Evolutionary conservation across 345 rosid genomes (phyloP), one percentile per base, ranked within the genome.

Genomic region (Laguncularia racemosa): DNA sequence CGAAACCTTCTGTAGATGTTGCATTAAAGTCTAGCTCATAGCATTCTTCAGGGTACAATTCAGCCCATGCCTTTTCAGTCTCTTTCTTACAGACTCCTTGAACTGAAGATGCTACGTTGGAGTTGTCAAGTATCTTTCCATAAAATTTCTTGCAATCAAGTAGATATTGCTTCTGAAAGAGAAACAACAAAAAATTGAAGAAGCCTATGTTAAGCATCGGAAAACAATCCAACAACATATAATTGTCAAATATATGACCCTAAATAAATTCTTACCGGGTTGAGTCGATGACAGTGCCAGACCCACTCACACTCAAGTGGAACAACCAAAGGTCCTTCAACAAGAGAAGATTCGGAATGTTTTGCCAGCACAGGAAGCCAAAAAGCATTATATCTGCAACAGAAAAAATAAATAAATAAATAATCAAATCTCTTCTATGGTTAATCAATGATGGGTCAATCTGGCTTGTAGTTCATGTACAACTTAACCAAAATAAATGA

Each of bases 271-370:
- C 80, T 45, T 82, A 93, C 99, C 12, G 99, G 99, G 53, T 93
- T 90, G 62, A 93, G 96, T 75, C 96, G 72, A 74, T 93, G 99
- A 54, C 96, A 93, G 50, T 90, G 99, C 99, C 97, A 93, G 71
- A 93, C 60, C 99, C 97, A 93, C 74, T 93, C 97, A 79, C 97
- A 87, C 48, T 93, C 99, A 50, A 93, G 83, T 59, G 97, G 99
- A 68, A 89, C 95, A 53, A 85, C 87, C 68, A 90, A 72, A 52
- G 84, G 80, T 61, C 84, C 79, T 61, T 85, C 91, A 21, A 26
- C 66, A 73, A 75, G 20, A 14, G 64, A 68, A 10, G 83, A 69
- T 43, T 80, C 82, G 0, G 76, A 63, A 60, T 73, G 70, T 63
- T 79, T 82, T 8, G 91, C 92, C 20, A 90, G 92, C 82, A 93